Base-by-base conservation (phyloP, 148 eudicot genomes). In the Fallopia convolvulus region DNA sequence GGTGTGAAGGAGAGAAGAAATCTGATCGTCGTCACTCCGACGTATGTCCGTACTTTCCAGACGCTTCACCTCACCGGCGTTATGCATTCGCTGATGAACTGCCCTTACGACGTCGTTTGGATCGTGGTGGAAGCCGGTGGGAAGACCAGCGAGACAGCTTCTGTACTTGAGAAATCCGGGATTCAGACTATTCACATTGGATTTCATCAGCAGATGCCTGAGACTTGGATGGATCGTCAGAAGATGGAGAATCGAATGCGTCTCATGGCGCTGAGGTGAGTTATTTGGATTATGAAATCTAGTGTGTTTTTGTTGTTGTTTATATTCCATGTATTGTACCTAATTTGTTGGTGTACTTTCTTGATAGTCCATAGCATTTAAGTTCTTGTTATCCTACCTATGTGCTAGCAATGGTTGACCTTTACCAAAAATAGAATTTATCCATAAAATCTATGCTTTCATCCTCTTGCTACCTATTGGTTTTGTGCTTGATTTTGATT, bases 71-170 rank as follows among this genome's bases (percentile, higher is more conserved):
- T 95, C 60, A 91, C 94, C 9, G 97, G 94, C n/a, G 89, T 95
- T 72, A 91, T 92, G 97, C 97, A 95, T 77, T 86, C 97, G 3
- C 76, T 95, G 81, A 95, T 92, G 99, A 95, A 95, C 81, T 85
- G 80, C 30, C 90, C 86, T 0, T 92, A 88, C 72, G 84, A 95
- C 60, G 86, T 95, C 42, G 82, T 83, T 55, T 95, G 99, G 99
- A 88, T 95, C 36, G 97, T 95, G 1, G 97, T 95, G 15, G 99
- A 95, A 81, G 97, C 97, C 15, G 97, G 97, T 23, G 97, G 99
- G 0, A n/a, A 73, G 8, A 92, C 86, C 6, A 90, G 87, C 53
- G 97, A 95, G 82, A 95, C 99, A 0, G 90, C 91, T 0, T 78
- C 84, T 1, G 50, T 95, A 85, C 70, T 95, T 18, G 87, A 81